Base-by-base conservation (phyloP, 2,329 filamentous ascomycete genomes). In the Bisporella sp. region DNA sequence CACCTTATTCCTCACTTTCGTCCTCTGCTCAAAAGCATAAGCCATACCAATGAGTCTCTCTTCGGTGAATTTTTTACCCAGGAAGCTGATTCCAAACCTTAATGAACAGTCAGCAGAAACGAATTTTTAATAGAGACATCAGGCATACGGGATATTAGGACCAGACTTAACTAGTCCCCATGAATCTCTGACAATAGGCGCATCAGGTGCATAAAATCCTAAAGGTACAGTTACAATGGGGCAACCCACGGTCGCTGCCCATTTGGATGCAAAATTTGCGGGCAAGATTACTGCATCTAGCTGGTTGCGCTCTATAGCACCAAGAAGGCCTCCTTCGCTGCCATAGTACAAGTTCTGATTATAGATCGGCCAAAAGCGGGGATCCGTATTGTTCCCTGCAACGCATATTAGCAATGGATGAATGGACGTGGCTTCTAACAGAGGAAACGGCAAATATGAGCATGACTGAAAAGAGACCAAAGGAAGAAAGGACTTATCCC, bases 261-360 rank as follows among this genome's bases (percentile, higher is more conserved):
- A 29, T 28, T 41, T 21, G 12, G 28, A 35, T 7, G 29, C n/a
- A 31, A 47, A 35, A 0, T 33, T 54, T 0, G 79, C 78, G 0
- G 83, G 83, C 5, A 85, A 54, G 1, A 86, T 71, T 4, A 86
- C 66, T 1, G 81, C 82, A 54, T 82, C 79, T 1, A 85, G 73
- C 3, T 73, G 72, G 54, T 79, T 68, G 2, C 73, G 73, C 6
- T 69, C 58, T 0, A 87, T 64, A 0, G 82, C 77, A 0, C 82
- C 82, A 0, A 81, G 69, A 3, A 87, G 65, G 5, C 41, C 47
- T 42, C 42, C 47, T 37, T 42, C 31, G 5, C n/a, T 35, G 8
- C 47, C 47, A 11, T 31, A 39, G 29, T 32, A 41, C 37, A 37
- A 6, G n/a, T 5, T 6, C 32, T 30, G 7, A 13, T 47, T 11